Evolutionary conservation across 345 rosid genomes (phyloP).

Genomic region (Melaleuca alternifolia): DNA sequence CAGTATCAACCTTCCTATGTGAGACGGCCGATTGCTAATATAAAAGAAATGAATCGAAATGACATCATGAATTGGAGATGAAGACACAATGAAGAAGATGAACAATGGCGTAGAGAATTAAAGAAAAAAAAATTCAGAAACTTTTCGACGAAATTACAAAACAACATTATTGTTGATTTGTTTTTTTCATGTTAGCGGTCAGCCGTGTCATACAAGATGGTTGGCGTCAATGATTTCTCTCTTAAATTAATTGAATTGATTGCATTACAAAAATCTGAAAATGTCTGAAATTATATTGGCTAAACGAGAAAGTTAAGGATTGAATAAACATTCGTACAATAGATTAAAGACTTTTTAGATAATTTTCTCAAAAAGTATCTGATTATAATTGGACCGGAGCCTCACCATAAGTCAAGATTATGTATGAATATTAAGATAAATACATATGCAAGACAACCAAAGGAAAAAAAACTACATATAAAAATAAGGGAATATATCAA

Average conservation of each 20-base stretch:
- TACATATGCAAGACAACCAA: not conserved
- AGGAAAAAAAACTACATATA: not conserved
- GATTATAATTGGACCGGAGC: not conserved
- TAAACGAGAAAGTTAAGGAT: not conserved
- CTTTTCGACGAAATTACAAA: not conserved
- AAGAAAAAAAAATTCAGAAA: not conserved
- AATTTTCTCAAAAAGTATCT: not conserved
- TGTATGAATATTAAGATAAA: not conserved
- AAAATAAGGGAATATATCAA: not conserved
- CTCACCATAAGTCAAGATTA: not conserved
- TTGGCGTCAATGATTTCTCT: rapidly evolving
- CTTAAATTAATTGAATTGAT: not conserved
- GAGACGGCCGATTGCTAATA: not conserved
- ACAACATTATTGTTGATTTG: not conserved
- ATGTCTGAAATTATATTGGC: not conserved
- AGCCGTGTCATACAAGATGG: rapidly evolving
- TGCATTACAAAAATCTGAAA: not conserved
- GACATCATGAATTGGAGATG: not conserved
- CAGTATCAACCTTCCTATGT: rapidly evolving
- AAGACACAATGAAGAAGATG: not conserved
- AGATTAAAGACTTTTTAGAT: not conserved
- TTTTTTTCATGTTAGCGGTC: rapidly evolving
- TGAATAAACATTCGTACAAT: rapidly evolving
- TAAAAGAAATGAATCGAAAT: not conserved
- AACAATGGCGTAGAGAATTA: not conserved